These are phyloP conservation scores for Amaranthus palmeri DNA, from an alignment of 148 eudicot species.

Conservation along the genomic window DNA sequence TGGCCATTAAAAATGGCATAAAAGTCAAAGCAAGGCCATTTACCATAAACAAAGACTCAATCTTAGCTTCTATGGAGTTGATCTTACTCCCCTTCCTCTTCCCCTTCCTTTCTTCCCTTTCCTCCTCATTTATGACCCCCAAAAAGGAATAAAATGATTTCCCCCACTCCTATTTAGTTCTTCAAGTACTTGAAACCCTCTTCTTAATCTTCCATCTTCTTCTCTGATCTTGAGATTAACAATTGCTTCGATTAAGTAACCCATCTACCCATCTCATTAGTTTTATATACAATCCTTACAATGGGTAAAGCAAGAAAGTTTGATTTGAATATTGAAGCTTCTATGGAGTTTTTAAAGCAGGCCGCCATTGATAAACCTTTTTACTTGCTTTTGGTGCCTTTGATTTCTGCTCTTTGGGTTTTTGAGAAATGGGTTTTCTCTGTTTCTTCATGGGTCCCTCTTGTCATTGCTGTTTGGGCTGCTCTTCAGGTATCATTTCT, in stretches of 20 bases:
- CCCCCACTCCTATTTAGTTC: too few relatives aligned
- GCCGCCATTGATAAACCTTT: slow-evolving; percentile 49
- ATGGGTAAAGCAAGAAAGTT: slow-evolving; percentile 41
- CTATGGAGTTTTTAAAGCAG: slow-evolving; percentile 43
- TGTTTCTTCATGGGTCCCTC: slow-evolving; percentile 75
- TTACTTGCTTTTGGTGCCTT: slow-evolving; percentile 46
- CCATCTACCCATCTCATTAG: not conserved
- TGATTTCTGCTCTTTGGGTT: slow-evolving; percentile 56
- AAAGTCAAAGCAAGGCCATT: too few relatives aligned
- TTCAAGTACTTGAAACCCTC: too few relatives aligned
- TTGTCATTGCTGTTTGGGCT: slow-evolving; percentile 75
- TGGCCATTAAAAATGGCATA: too few relatives aligned
- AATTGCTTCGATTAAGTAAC: not conserved
- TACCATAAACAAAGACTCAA: too few relatives aligned
- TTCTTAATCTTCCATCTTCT: too few relatives aligned
- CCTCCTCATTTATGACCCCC: too few relatives aligned
- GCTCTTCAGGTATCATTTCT: slow-evolving; percentile 56
- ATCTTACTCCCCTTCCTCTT: fast-evolving
- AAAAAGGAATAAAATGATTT: too few relatives aligned
- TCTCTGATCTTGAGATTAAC: too few relatives aligned
- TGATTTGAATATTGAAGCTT: slow-evolving; percentile 29
- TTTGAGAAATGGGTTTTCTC: slow-evolving; percentile 80
- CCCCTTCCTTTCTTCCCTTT: too few relatives aligned
- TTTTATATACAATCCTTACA: not conserved
- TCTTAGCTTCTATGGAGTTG: too few relatives aligned